Evolutionary conservation across 2,329 filamentous ascomycete genomes (phyloP).

Genomic region (Trichoderma oligosporum): DNA sequence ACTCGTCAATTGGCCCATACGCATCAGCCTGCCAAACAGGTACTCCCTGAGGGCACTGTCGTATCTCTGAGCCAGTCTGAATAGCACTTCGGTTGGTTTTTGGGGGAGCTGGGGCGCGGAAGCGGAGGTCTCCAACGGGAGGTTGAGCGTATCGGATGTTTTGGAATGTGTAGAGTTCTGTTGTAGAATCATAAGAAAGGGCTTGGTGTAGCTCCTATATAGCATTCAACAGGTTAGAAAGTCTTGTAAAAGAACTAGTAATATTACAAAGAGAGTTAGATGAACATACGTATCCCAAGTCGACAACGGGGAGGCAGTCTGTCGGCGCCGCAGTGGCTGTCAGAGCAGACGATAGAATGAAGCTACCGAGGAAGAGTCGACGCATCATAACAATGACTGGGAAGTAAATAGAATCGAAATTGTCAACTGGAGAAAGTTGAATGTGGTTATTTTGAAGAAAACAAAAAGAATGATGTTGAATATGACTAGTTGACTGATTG

Average conservation of each 20-base stretch:
- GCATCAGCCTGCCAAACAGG: background rate
- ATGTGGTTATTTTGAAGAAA: background rate
- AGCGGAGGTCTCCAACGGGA: background rate
- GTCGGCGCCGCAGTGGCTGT: background rate
- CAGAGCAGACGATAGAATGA: background rate
- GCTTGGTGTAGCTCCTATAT: background rate
- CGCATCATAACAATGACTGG: background rate
- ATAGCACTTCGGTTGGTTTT: background rate
- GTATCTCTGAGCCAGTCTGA: background rate
- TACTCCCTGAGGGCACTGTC: background rate
- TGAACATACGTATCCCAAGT: background rate
- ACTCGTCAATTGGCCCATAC: background rate
- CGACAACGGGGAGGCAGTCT: background rate
- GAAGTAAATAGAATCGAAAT: background rate
- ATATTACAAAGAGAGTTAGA: rapidly evolving
- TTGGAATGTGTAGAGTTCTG: background rate
- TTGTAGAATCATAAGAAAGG: background rate
- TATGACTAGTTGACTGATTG: background rate
- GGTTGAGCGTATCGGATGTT: background rate
- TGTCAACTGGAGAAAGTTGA: no score
- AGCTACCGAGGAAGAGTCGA: background rate
- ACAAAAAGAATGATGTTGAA: no score
- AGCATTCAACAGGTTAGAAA: no score
- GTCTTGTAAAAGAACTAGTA: background rate
- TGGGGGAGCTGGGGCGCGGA: background rate